Base-by-base conservation (phyloP, 495 filamentous ascomycete genomes). In the Podospora sp. region DNA sequence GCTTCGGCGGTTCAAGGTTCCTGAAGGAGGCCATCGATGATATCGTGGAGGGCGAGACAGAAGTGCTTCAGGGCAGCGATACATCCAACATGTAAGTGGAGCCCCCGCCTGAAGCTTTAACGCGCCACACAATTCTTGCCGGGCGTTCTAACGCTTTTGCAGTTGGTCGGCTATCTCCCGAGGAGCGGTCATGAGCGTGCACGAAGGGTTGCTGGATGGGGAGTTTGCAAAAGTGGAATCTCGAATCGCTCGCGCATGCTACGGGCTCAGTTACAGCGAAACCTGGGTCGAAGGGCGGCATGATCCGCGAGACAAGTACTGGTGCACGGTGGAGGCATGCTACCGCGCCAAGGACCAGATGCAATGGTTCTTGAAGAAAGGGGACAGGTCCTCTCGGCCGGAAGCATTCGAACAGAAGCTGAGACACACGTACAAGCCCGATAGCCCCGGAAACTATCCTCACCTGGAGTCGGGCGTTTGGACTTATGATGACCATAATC, bases 401-500 rank as follows among this genome's bases (percentile, higher is more conserved):
- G n/a, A n/a, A n/a, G n/a, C n/a, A n/a, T n/a, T n/a, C n/a, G n/a
- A n/a, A n/a, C n/a, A n/a, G n/a, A n/a, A n/a, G n/a, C n/a, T n/a
- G n/a, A n/a, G n/a, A n/a, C n/a, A n/a, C n/a, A n/a, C n/a, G n/a
- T n/a, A n/a, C n/a, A n/a, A n/a, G n/a, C n/a, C n/a, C n/a, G n/a
- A n/a, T n/a, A n/a, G n/a, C n/a, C n/a, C n/a, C n/a, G n/a, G n/a
- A n/a, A n/a, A n/a, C n/a, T n/a, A n/a, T n/a, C n/a, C n/a, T n/a
- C n/a, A n/a, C n/a, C n/a, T n/a, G n/a, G n/a, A n/a, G n/a, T n/a
- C n/a, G n/a, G n/a, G n/a, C n/a, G 56, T 59, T 25, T 59, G 25
- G 18, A 59, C 56, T 21, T 59, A 59, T 25, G 25, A 59, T 8
- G 56, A 59, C 25, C 25, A 26, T 25, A 59, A 27, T 25, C 56